Percentiles rank a stretch among this genome's conserved stretches.
These are phyloP conservation scores for Boletus sensibilis DNA, from an alignment of 768 basidiomycete species.

Conservation along the genomic window DNA sequence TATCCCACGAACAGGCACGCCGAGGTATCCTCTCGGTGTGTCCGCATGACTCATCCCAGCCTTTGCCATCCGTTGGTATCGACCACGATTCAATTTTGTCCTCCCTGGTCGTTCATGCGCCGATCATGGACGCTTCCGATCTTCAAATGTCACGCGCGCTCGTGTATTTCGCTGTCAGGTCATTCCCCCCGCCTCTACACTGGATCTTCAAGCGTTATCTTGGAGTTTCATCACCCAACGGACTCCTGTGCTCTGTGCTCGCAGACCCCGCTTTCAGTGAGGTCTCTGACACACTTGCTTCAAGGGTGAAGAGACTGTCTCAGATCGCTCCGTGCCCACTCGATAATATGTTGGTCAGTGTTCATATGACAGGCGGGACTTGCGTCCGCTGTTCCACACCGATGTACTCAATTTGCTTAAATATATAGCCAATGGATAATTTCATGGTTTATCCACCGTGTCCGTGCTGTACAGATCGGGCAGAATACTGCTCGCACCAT, in stretches of 20 bases:
- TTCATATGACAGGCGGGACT: slow-evolving; percentile 15
- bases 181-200: slow-evolving; percentile 10
- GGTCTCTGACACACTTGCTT: slow-evolving; percentile 11
- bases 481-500: slow-evolving; percentile 30
- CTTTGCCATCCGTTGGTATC: slow-evolving; percentile 39
- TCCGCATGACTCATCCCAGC: background rate
- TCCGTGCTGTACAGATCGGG: slow-evolving; percentile 25
- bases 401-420: slow-evolving; percentile 24
- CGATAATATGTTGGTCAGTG: slow-evolving; percentile 31
- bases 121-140: slow-evolving; percentile 27
- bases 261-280: slow-evolving; percentile 16
- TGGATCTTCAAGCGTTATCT: slow-evolving; percentile 27
- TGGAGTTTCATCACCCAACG: slow-evolving; percentile 4
- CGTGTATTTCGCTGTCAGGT: slow-evolving; percentile 29
- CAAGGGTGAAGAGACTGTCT: slow-evolving; percentile 12
- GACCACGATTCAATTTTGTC: slow-evolving; percentile 52
- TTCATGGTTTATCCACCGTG: slow-evolving; percentile 42
- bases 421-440: slow-evolving; percentile 51
- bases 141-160: slow-evolving; percentile 19
- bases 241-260: slow-evolving; percentile 19
- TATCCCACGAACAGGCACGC: slow-evolving; percentile 25
- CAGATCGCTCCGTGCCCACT: slow-evolving; percentile 5
- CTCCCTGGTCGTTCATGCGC: slow-evolving; percentile 40
- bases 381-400: slow-evolving; percentile 8
- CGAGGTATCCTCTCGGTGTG: slow-evolving; percentile 20